phyloP scores from a whole-genome alignment of 1,284 basidiomycete genomes.

The Tetrapyrgos nigripes region DNA sequence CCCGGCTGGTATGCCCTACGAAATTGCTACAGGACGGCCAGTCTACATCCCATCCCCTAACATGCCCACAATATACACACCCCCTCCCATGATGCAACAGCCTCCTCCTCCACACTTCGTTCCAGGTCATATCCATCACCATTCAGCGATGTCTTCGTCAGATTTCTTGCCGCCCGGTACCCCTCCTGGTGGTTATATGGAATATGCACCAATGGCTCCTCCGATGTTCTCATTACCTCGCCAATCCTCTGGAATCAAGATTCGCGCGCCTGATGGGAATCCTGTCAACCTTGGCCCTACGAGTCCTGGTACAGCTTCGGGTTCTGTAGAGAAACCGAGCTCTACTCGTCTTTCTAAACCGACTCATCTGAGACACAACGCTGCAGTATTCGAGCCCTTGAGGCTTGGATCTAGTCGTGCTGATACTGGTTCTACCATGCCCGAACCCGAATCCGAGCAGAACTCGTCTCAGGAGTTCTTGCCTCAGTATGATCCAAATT shows the following conservation, averaged over 20 bases:
- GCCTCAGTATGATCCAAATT: background rate
- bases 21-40: conserved; percentile 78
- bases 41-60: conserved; percentile 70
- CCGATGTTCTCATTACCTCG: conserved; percentile 76
- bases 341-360: background rate
- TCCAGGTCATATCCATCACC: conserved; percentile 66
- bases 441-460: conserved; percentile 26
- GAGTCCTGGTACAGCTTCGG: no score
- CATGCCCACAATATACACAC: conserved; percentile 64
- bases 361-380: conserved; percentile 44
- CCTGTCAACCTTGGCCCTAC: no score
- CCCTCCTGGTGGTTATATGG: conserved; percentile 66
- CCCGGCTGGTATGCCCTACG: conserved; percentile 77
- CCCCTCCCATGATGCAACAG: conserved; percentile 64
- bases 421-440: conserved; percentile 23
- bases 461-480: conserved; percentile 13
- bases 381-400: conserved; percentile 52
- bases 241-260: conserved; percentile 75
- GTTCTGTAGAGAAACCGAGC: conserved; percentile 28
- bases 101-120: conserved; percentile 42
- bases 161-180: conserved; percentile 65
- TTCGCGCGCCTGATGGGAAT: conserved; percentile 71
- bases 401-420: conserved; percentile 21
- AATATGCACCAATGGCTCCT: conserved; percentile 58
- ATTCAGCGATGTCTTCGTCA: conserved; percentile 45